A percentile compares a stretch with the other conserved stretches of the same genome.
Conservation (phyloP, 2,329 filamentous ascomycete genomes). For the Pseudopithomyces maydicus region DNA sequence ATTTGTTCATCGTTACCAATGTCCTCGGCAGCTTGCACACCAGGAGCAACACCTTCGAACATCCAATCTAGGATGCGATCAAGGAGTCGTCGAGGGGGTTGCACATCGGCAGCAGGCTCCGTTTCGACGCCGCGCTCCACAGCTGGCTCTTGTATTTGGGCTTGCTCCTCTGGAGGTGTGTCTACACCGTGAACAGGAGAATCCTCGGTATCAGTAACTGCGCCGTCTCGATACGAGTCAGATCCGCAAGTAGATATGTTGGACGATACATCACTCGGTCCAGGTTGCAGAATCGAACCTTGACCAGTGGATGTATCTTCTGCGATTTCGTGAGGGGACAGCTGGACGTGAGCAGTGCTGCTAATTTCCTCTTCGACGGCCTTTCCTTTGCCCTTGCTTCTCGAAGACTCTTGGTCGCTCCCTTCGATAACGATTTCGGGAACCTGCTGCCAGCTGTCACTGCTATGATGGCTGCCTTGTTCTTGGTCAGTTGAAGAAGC, state of each 20-base stretch:
- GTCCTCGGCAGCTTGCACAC: slow-evolving; percentile 31
- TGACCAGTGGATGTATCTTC: not conserved
- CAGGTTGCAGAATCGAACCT: not conserved
- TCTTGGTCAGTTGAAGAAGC: slow-evolving; percentile 27
- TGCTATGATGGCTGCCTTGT: slow-evolving; percentile 42
- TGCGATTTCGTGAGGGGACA: not conserved
- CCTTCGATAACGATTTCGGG: slow-evolving; percentile 32
- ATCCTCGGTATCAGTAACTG: slow-evolving; percentile 7
- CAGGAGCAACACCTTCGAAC: slow-evolving; percentile 52
- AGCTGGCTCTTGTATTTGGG: slow-evolving; percentile 11
- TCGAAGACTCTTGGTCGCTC: slow-evolving; percentile 18
- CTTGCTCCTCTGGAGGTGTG: not conserved
- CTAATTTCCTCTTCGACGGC: slow-evolving; percentile 11
- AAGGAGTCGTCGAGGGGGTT: slow-evolving; percentile 20
- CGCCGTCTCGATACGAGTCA: slow-evolving; percentile 9
- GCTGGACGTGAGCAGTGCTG: not conserved
- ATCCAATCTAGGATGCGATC: slow-evolving; percentile 52
- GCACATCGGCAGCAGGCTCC: slow-evolving; percentile 11
- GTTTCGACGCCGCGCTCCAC: slow-evolving; percentile 5
- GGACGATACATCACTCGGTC: slow-evolving; percentile 7
- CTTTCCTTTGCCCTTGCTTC: slow-evolving; percentile 34
- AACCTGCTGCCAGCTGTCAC: slow-evolving; percentile 49
- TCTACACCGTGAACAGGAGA: slow-evolving; percentile 7
- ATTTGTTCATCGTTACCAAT: slow-evolving; percentile 61
- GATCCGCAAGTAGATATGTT: slow-evolving; percentile 11